Percentiles rank a stretch among this genome's conserved stretches.
Evolutionary conservation across 805 yeast species (phyloP).

Genomic region (Saccharomycopsis javanensis): DNA sequence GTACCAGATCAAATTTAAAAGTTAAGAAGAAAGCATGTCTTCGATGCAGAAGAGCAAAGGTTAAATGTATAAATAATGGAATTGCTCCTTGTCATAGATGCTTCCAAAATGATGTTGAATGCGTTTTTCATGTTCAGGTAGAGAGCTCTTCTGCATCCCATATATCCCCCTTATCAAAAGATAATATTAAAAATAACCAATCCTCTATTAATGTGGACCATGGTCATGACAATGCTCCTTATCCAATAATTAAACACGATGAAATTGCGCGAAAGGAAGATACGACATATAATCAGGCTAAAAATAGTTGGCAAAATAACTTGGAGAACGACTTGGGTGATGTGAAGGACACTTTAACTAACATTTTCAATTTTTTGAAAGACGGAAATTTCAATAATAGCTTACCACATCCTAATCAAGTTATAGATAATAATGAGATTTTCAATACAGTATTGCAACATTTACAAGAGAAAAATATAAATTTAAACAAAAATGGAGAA

Average conservation of each 20-base stretch:
- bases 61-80: constrained; percentile 45
- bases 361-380: constrained; percentile 29
- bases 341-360: constrained; percentile 32
- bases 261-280: background rate
- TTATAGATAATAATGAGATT: background rate
- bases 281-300: background rate
- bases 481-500: background rate
- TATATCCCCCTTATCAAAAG: constrained; percentile 7
- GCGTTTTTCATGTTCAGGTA: constrained; percentile 47
- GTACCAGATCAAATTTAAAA: background rate
- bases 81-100: constrained; percentile 52
- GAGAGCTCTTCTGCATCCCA: constrained; percentile 26
- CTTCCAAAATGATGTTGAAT: constrained; percentile 38
- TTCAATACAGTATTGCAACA: background rate
- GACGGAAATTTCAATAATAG: constrained; percentile 17
- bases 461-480: background rate
- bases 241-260: background rate
- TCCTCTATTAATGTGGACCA: background rate
- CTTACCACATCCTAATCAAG: constrained; percentile 1
- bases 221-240: background rate
- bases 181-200: background rate
- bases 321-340: constrained; percentile 33
- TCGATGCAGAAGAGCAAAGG: constrained; percentile 52
- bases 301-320: constrained; percentile 26
- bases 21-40: constrained; percentile 43